A percentile compares a stretch with the other conserved stretches of the same genome.
phyloP scores from a whole-genome alignment of 2,329 filamentous ascomycete species.

The Fusarium mundagurra region DNA sequence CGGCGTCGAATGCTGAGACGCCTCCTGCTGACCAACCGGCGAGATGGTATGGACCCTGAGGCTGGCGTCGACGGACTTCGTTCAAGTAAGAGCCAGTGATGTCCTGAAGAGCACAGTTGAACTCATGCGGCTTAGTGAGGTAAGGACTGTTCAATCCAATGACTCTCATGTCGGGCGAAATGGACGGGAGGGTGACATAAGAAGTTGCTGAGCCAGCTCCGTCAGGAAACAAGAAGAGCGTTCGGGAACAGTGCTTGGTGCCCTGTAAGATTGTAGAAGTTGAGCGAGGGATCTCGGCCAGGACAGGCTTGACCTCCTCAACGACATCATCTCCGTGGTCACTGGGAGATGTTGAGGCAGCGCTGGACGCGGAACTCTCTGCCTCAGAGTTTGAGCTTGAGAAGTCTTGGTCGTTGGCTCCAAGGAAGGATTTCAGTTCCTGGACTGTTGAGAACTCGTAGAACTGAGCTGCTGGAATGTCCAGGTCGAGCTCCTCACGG shows the following conservation, averaged over 20 bases:
- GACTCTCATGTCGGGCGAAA: neutral
- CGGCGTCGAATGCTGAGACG: neutral
- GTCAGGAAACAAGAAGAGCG: neutral
- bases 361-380: neutral
- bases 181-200: neutral
- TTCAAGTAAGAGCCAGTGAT: neutral
- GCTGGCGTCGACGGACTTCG: neutral
- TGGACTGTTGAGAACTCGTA: neutral
- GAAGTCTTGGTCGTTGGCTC: neutral
- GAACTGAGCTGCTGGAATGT: conserved; percentile 20
- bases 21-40: neutral
- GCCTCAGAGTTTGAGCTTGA: neutral
- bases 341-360: neutral
- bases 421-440: neutral
- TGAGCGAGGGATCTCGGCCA: neutral
- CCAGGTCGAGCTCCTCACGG: conserved; percentile 62
- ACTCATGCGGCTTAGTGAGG: neutral
- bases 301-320: neutral
- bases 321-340: neutral
- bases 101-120: neutral
- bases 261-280: neutral
- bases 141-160: neutral
- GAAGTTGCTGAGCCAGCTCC: neutral
- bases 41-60: neutral
- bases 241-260: neutral